These are phyloP conservation scores for Ceratobasidium sp. DNA, from an alignment of 1,284 basidiomycete species.

Conservation along the genomic window DNA sequence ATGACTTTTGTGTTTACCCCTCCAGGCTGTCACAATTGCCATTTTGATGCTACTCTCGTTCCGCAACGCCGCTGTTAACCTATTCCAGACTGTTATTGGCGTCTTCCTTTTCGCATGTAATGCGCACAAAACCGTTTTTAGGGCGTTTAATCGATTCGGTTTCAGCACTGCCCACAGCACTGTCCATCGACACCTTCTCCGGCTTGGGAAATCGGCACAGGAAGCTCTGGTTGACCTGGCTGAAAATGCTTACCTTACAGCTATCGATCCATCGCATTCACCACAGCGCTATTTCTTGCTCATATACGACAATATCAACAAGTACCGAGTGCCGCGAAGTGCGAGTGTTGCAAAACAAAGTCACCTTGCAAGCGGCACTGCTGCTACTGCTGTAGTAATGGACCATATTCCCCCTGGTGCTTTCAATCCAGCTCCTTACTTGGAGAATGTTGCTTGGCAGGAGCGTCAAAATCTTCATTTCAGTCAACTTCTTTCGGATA, in stretches of 20 bases:
- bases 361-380: conserved; percentile 8
- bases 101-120: conserved; percentile 20
- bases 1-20: background rate
- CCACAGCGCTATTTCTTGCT: conserved; percentile 11
- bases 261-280: background rate
- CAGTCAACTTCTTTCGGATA: background rate
- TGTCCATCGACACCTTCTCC: background rate
- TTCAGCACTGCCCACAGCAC: background rate
- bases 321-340: background rate
- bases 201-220: background rate
- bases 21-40: background rate
- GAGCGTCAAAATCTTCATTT: background rate
- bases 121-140: conserved; percentile 4
- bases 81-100: conserved; percentile 3
- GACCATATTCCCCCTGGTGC: conserved; percentile 10
- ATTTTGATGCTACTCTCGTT: conserved; percentile 8
- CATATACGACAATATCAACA: conserved; percentile 17
- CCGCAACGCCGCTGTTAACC: background rate
- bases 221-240: background rate
- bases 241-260: background rate
- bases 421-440: conserved; percentile 13
- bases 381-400: conserved; percentile 3
- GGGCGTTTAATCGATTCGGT: conserved; percentile 2
- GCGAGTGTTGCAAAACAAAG: background rate
- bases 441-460: background rate